phyloP scores from a whole-genome alignment of 495 filamentous ascomycete genomes.

The Aspergillus diversus region DNA sequence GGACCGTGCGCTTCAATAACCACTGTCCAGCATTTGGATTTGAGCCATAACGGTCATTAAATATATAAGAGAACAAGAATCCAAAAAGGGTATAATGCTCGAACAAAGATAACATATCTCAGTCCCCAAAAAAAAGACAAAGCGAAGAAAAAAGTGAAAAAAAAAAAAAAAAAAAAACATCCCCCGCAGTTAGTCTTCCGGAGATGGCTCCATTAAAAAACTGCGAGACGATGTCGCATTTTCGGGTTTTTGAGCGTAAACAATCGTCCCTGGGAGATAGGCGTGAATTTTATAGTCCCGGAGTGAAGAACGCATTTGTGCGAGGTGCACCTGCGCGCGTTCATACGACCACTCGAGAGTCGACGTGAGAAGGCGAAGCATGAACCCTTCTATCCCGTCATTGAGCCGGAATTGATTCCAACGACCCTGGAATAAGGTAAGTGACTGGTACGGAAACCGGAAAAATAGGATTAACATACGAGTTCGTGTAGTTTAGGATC shows the following conservation, averaged over 20 bases:
- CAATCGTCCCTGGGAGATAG: conserved; percentile 32
- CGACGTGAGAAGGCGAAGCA: conserved; percentile 63
- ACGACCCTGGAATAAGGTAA: conserved; percentile 42
- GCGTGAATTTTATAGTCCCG: conserved; percentile 29
- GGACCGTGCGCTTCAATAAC: no score
- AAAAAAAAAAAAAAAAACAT: no score
- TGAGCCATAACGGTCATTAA: no score
- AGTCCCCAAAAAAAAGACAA: no score
- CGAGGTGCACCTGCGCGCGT: conserved; percentile 28
- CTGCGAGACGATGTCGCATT: background rate
- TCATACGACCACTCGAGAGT: conserved; percentile 42
- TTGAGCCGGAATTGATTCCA: conserved; percentile 64
- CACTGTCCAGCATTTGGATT: no score
- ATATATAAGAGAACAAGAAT: no score
- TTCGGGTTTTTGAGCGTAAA: conserved; percentile 28
- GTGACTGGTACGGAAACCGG: background rate
- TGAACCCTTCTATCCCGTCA: conserved; percentile 60
- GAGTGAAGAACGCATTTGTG: conserved; percentile 28
- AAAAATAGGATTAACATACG: conserved; percentile 9
- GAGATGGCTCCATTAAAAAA: background rate
- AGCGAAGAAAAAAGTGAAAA: no score
- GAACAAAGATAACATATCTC: no score
- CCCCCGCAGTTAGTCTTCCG: no score
- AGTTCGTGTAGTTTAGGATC: conserved; percentile 67
- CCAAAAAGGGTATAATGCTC: no score